Conservation (phyloP, 768 basidiomycete genomes). For the Mrakia frigida region DNA sequence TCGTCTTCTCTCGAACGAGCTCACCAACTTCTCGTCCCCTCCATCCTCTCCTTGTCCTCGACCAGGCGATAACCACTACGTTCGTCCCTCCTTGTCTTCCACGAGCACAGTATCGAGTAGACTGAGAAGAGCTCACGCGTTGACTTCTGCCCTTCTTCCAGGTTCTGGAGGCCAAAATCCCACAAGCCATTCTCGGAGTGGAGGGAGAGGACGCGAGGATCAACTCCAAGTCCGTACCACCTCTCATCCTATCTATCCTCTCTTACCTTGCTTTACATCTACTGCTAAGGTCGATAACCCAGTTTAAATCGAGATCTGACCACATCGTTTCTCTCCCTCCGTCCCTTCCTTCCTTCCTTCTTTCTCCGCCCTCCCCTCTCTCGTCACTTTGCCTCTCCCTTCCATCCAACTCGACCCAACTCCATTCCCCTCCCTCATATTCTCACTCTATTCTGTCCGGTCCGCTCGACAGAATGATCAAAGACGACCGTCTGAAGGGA, state of each 20-base stretch:
- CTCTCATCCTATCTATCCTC: constrained; percentile 10
- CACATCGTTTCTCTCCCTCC: background rate
- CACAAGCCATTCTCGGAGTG: constrained; percentile 74
- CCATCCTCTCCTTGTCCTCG: constrained; percentile 3
- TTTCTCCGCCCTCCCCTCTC: background rate
- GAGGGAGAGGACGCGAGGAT: constrained; percentile 87
- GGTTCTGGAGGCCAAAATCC: constrained; percentile 90
- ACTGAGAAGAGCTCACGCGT: background rate
- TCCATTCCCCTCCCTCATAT: background rate
- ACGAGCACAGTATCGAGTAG: background rate
- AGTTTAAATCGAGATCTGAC: too few relatives aligned
- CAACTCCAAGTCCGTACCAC: constrained; percentile 65
- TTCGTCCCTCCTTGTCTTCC: constrained; percentile 47
- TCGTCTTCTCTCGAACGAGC: background rate
- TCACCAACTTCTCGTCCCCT: background rate
- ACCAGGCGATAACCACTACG: constrained; percentile 80
- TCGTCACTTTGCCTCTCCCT: too few relatives aligned
- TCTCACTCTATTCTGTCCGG: background rate
- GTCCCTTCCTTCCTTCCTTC: background rate
- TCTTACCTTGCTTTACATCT: background rate
- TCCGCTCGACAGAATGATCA: constrained; percentile 62
- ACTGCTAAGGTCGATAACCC: too few relatives aligned
- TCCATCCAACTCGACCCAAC: background rate
- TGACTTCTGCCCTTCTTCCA: constrained; percentile 41
- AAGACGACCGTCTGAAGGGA: constrained; percentile 71